Evolutionary conservation across 805 yeast species (phyloP).

Genomic region (Starmerella floricola): DNA sequence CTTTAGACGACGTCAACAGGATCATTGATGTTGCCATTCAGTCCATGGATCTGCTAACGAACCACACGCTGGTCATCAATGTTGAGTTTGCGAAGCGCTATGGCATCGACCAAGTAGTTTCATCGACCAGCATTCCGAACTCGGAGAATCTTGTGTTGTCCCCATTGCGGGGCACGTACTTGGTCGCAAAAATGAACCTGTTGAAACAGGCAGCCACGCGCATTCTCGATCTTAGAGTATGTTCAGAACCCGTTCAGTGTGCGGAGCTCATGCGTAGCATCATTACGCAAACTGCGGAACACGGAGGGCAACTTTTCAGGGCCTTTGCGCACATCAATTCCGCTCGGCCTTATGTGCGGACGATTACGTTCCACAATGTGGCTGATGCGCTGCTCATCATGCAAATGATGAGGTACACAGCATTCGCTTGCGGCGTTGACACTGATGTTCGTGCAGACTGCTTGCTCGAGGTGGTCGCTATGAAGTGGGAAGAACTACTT

Average conservation of each 20-base stretch:
- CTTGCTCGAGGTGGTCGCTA: constrained; percentile 18
- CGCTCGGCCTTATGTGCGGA: constrained; percentile 9
- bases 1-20: constrained; percentile 7
- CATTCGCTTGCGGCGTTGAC: constrained; percentile 21
- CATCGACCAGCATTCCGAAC: neutral
- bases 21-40: constrained; percentile 4
- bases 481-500: constrained; percentile 25
- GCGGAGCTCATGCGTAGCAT: neutral
- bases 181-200: constrained; percentile 9
- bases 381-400: constrained; percentile 14
- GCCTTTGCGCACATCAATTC: constrained; percentile 12
- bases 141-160: constrained; percentile 6
- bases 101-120: neutral
- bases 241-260: neutral
- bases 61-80: constrained; percentile 3
- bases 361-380: constrained; percentile 10
- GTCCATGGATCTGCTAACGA: constrained; percentile 3
- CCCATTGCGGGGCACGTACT: constrained; percentile 8
- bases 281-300: constrained; percentile 7
- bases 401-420: constrained; percentile 18
- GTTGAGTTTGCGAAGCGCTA: constrained; percentile 4
- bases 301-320: constrained; percentile 15
- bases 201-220: constrained; percentile 9
- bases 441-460: constrained; percentile 25
- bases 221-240: constrained; percentile 4